A percentile compares a stretch with the other conserved stretches of the same genome.
These are phyloP conservation scores for Suillus brevipes DNA, from an alignment of 768 basidiomycete genomes.

Conservation along the genomic window DNA sequence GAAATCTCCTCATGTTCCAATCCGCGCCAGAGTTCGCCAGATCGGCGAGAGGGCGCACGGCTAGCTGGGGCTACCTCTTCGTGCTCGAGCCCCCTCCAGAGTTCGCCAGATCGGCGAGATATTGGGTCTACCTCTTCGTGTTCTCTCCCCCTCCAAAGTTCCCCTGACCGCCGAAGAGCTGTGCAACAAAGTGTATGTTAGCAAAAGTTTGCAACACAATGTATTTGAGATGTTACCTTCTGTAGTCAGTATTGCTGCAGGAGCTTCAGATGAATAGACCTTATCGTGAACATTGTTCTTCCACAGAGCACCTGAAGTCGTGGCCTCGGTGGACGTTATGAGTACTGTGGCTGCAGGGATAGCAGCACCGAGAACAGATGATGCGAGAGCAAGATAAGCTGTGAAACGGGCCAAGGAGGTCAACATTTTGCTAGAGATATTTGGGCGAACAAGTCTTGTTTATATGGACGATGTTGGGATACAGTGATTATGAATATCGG, in stretches of 20 bases:
- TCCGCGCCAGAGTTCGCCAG: neutral
- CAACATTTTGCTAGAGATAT: neutral
- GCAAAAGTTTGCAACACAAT: neutral
- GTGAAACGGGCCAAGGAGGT: neutral
- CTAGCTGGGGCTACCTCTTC: neutral
- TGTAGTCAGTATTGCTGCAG: neutral
- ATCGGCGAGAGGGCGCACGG: neutral
- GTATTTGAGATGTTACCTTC: neutral
- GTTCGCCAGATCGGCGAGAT: neutral
- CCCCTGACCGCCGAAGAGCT: neutral
- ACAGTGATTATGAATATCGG: neutral
- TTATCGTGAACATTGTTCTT: slow-evolving; percentile 25
- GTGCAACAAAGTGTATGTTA: neutral
- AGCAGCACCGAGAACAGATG: neutral
- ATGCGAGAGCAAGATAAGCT: neutral
- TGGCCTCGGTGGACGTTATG: neutral
- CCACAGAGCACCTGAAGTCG: slow-evolving; percentile 14
- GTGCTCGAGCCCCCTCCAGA: neutral
- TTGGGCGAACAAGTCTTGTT: neutral
- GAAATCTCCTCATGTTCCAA: neutral
- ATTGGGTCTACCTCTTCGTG: neutral
- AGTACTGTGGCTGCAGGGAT: neutral
- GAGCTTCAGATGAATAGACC: slow-evolving; percentile 11
- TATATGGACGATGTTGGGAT: neutral
- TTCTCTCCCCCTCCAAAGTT: neutral